These are phyloP conservation scores for Kodamaea restingae DNA, from an alignment of 805 yeast species.

Conservation along the genomic window DNA sequence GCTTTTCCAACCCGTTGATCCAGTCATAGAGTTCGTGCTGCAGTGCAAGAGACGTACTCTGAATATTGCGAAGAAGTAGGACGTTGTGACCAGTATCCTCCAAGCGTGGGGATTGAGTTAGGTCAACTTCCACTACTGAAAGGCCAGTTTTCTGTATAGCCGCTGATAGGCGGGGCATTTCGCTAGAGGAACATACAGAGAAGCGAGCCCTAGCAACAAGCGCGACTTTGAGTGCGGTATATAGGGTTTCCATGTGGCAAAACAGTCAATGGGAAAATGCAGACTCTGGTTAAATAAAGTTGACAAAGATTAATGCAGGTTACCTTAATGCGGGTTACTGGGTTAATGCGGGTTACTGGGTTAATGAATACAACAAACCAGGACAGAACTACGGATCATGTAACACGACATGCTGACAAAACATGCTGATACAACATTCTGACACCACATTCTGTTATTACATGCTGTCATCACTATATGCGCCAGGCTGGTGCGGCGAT, in stretches of 20 bases:
- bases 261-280: no score
- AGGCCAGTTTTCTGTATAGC: slow-evolving; percentile 1
- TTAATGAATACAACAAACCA: no score
- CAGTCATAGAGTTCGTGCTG: slow-evolving; percentile 11
- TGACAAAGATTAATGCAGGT: no score
- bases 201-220: slow-evolving; percentile 4
- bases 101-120: not conserved
- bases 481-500: no score
- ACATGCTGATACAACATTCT: no score
- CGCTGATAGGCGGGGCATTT: slow-evolving; percentile 2
- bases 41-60: not conserved
- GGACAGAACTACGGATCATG: no score
- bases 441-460: no score
- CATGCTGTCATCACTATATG: no score
- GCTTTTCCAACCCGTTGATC: slow-evolving; percentile 6
- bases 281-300: no score
- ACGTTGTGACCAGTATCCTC: not conserved
- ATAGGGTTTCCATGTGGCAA: slow-evolving; percentile 3
- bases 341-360: no score
- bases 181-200: slow-evolving; percentile 3
- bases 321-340: no score
- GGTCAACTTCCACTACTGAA: slow-evolving; percentile 3
- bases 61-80: slow-evolving; percentile 3
- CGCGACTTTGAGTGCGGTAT: slow-evolving; percentile 7
- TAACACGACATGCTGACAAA: no score